phyloP scores from a whole-genome alignment of 495 filamentous ascomycete genomes.

The Penicillium ucsense region DNA sequence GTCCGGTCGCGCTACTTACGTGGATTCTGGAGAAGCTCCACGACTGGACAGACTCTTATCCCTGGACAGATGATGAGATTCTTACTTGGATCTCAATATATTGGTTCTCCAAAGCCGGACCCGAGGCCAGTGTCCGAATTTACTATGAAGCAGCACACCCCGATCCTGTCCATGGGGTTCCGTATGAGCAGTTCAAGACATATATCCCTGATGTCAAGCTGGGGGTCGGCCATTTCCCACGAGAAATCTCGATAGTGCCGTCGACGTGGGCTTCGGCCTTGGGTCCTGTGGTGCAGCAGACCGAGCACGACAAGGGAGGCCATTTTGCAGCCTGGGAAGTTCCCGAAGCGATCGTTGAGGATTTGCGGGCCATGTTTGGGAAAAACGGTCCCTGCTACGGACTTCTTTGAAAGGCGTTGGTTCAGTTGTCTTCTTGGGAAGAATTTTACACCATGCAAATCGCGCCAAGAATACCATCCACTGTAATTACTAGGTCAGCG shows the following conservation, averaged over 20 bases:
- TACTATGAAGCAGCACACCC: slow-evolving; percentile 48
- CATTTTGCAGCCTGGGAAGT: slow-evolving; percentile 56
- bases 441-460: too few relatives aligned
- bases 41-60: slow-evolving; percentile 56
- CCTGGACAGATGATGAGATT: slow-evolving; percentile 60
- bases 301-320: slow-evolving; percentile 42
- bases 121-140: slow-evolving; percentile 44
- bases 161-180: neutral
- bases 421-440: too few relatives aligned
- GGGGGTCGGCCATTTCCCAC: slow-evolving; percentile 42
- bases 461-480: too few relatives aligned
- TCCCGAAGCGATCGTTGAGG: slow-evolving; percentile 42
- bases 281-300: slow-evolving; percentile 47
- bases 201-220: slow-evolving; percentile 36
- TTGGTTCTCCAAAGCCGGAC: slow-evolving; percentile 47
- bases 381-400: slow-evolving; percentile 27
- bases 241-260: slow-evolving; percentile 43
- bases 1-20: slow-evolving; percentile 49
- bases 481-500: too few relatives aligned
- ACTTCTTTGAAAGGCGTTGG: neutral
- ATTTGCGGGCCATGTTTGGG: slow-evolving; percentile 50
- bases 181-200: slow-evolving; percentile 5
- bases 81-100: slow-evolving; percentile 59
- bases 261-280: slow-evolving; percentile 38
- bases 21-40: slow-evolving; percentile 67